phyloP scores from a whole-genome alignment of 1,284 basidiomycete species.

The Trametes polyzona region DNA sequence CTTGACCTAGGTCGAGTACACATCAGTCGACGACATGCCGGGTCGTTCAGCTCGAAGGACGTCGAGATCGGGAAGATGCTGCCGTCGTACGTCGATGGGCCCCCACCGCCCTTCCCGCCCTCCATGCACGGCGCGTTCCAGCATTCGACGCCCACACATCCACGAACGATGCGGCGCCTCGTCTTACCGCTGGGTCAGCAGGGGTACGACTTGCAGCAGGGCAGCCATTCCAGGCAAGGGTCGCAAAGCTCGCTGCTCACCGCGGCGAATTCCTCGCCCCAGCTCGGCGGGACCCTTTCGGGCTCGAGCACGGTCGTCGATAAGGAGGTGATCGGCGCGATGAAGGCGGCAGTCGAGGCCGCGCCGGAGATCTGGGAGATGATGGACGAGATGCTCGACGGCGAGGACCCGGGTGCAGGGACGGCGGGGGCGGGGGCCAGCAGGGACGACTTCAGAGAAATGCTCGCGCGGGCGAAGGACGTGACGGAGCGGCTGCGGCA shows the following conservation, averaged over 20 bases:
- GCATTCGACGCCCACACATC: conserved; percentile 40
- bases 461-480: conserved; percentile 56
- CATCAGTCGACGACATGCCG: conserved; percentile 82
- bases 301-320: conserved; percentile 62
- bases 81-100: conserved; percentile 60
- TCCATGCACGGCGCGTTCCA: conserved; percentile 20
- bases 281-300: conserved; percentile 23
- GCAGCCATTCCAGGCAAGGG: conserved; percentile 56
- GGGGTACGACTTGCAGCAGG: conserved; percentile 20
- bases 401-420: conserved; percentile 43
- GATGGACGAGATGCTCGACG: conserved; percentile 60
- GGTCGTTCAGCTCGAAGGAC: conserved; percentile 91
- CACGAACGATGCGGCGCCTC: conserved; percentile 46
- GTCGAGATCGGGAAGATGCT: conserved; percentile 86
- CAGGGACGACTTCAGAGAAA: conserved; percentile 49
- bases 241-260: conserved; percentile 59
- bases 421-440: too few relatives aligned
- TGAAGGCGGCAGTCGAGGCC: conserved; percentile 67
- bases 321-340: conserved; percentile 69
- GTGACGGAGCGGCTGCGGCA: conserved; percentile 61
- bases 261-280: conserved; percentile 39
- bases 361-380: conserved; percentile 77
- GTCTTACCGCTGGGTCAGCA: conserved; percentile 22
- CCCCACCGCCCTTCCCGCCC: conserved; percentile 19
- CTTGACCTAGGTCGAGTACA: conserved; percentile 36